phyloP scores from a whole-genome alignment of 768 basidiomycete genomes.

The Paxillus rubicundulus region DNA sequence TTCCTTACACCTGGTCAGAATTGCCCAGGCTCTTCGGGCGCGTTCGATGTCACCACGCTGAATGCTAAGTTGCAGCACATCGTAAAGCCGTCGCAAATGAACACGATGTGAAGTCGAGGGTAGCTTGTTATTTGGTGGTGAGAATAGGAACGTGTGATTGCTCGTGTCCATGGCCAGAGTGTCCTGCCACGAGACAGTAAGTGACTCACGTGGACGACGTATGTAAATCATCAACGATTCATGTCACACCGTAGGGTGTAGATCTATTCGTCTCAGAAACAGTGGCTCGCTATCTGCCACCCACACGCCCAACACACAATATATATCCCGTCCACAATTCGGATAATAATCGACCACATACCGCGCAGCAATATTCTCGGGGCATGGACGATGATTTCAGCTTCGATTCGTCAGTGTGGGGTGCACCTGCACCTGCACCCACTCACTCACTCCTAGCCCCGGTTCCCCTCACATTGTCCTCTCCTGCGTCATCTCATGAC shows the following conservation, averaged over 20 bases:
- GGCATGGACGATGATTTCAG: conserved; percentile 70
- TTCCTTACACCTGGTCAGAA: conserved; percentile 76
- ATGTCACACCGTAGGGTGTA: background rate
- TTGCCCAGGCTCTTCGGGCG: conserved; percentile 70
- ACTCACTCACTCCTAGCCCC: conserved; percentile 29
- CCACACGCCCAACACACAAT: conserved; percentile 5
- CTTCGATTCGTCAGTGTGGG: conserved; percentile 77
- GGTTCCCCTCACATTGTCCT: conserved; percentile 19
- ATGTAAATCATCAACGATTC: background rate
- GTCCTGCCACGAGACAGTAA: no score
- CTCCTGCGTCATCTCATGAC: conserved; percentile 31
- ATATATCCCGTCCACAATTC: conserved; percentile 2
- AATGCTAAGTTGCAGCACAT: conserved; percentile 68
- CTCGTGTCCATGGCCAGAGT: conserved; percentile 14
- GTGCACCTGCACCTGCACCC: conserved; percentile 41
- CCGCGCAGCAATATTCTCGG: conserved; percentile 12
- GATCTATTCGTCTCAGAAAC: conserved; percentile 1
- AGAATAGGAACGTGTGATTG: conserved; percentile 58
- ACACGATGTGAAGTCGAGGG: conserved; percentile 59
- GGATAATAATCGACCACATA: background rate
- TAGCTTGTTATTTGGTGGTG: conserved; percentile 47
- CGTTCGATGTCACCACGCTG: conserved; percentile 62
- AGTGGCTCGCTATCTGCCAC: background rate
- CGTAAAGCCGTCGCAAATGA: conserved; percentile 72
- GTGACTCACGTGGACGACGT: no score